Evolutionary conservation across 2,329 filamentous ascomycete genomes (phyloP).

Genomic region (Fonsecaea nubica): DNA sequence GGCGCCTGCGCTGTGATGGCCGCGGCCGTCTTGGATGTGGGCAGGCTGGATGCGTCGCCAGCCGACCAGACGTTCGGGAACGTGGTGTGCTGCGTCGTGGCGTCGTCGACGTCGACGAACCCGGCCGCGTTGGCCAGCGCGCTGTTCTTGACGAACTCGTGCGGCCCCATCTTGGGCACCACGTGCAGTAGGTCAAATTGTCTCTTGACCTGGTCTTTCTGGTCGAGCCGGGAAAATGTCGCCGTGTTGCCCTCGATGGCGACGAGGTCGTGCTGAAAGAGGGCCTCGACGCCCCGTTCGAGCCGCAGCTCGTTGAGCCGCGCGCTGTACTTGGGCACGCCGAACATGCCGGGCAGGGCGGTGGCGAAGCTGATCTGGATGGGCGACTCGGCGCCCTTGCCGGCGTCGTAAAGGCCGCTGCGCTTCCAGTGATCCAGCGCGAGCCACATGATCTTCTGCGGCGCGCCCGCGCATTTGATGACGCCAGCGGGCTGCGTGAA

Average conservation of each 20-base stretch:
- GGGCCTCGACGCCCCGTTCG: conserved; percentile 63
- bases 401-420: conserved; percentile 58
- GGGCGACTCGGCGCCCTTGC: conserved; percentile 49
- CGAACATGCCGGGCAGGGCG: conserved; percentile 64
- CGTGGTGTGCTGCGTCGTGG: conserved; percentile 60
- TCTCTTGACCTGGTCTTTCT: conserved; percentile 53
- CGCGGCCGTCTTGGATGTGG: conserved; percentile 64
- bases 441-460: conserved; percentile 69
- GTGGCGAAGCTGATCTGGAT: conserved; percentile 64
- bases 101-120: conserved; percentile 64
- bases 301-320: conserved; percentile 61
- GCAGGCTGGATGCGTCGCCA: conserved; percentile 65
- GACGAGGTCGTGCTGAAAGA: conserved; percentile 75
- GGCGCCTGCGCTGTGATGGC: conserved; percentile 61
- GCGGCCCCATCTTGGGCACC: conserved; percentile 65
- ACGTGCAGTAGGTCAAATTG: conserved; percentile 64
- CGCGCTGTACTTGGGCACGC: conserved; percentile 65
- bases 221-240: conserved; percentile 56
- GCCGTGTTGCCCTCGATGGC: conserved; percentile 77
- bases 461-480: conserved; percentile 67
- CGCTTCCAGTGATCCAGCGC: conserved; percentile 66
- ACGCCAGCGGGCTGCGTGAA: conserved; percentile 66
- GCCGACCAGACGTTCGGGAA: conserved; percentile 65
- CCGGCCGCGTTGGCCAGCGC: conserved; percentile 61
- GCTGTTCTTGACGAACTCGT: conserved; percentile 62